Percentiles rank a stretch among this genome's conserved stretches.
phyloP scores from a whole-genome alignment of 1,284 basidiomycete genomes.

The Apiotrichum montevideense region DNA sequence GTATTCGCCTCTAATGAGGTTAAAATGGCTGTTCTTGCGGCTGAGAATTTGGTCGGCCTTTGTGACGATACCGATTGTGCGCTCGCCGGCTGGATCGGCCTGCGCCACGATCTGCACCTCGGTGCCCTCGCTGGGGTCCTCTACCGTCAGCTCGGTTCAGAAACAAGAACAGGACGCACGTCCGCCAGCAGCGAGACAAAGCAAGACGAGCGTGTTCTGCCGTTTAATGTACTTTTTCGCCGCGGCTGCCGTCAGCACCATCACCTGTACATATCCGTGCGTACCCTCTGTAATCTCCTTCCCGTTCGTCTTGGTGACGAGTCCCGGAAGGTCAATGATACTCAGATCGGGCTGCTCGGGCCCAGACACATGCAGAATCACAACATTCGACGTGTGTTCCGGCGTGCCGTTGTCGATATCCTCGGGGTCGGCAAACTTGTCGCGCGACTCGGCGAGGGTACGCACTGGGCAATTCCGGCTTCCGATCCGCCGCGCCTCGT shows the following conservation, averaged over 20 bases:
- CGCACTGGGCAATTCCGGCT: neutral
- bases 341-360: slow-evolving; percentile 15
- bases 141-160: neutral
- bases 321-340: slow-evolving; percentile 31
- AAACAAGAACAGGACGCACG: slow-evolving; percentile 16
- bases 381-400: slow-evolving; percentile 18
- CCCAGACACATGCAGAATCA: slow-evolving; percentile 22
- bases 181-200: slow-evolving; percentile 20
- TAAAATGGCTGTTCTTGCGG: neutral
- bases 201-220: slow-evolving; percentile 19
- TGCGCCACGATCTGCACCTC: slow-evolving; percentile 12
- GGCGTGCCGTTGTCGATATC: neutral
- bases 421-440: neutral
- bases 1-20: neutral
- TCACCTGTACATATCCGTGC: neutral
- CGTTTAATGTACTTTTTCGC: slow-evolving; percentile 16
- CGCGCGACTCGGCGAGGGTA: neutral
- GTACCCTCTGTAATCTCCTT: neutral
- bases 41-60: slow-evolving; percentile 22
- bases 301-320: neutral
- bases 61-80: slow-evolving; percentile 25
- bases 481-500: slow-evolving; percentile 18
- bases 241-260: slow-evolving; percentile 6
- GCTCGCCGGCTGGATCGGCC: slow-evolving; percentile 12
- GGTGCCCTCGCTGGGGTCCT: neutral